These are phyloP conservation scores for Diospyros kaki DNA, from an alignment of 148 eudicot genomes.

Conservation along the genomic window DNA sequence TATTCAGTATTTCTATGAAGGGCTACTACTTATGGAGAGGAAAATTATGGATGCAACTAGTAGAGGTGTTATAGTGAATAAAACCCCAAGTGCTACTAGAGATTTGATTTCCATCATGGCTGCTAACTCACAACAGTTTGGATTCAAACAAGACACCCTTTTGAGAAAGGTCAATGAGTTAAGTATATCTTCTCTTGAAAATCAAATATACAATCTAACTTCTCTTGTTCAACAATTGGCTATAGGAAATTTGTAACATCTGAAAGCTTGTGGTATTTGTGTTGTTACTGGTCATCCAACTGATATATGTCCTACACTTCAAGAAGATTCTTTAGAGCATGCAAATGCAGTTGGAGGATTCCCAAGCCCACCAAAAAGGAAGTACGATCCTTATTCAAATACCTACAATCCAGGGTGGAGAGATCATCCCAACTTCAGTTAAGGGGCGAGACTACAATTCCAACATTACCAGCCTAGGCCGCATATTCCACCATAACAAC, in stretches of 20 bases:
- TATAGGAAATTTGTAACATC: neutral
- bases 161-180: neutral
- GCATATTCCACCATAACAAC: neutral
- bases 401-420: constrained; percentile 11
- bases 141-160: neutral
- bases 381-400: neutral
- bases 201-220: neutral
- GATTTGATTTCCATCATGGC: neutral
- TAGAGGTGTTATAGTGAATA: constrained; percentile 7
- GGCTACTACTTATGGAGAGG: neutral
- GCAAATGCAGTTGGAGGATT: neutral
- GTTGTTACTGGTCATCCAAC: neutral
- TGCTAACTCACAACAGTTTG: neutral
- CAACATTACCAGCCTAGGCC: neutral
- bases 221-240: neutral
- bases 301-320: neutral
- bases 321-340: too few relatives aligned
- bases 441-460: neutral
- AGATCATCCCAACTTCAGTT: constrained; percentile 7
- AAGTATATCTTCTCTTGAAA: neutral
- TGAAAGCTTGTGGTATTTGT: neutral
- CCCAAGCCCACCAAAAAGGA: neutral
- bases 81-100: neutral
- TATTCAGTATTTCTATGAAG: constrained; percentile 8
- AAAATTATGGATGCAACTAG: constrained; percentile 7